These are phyloP conservation scores for Auxenochlorella protothecoides DNA, from an alignment of 139 green algal species.

Conservation along the genomic window DNA sequence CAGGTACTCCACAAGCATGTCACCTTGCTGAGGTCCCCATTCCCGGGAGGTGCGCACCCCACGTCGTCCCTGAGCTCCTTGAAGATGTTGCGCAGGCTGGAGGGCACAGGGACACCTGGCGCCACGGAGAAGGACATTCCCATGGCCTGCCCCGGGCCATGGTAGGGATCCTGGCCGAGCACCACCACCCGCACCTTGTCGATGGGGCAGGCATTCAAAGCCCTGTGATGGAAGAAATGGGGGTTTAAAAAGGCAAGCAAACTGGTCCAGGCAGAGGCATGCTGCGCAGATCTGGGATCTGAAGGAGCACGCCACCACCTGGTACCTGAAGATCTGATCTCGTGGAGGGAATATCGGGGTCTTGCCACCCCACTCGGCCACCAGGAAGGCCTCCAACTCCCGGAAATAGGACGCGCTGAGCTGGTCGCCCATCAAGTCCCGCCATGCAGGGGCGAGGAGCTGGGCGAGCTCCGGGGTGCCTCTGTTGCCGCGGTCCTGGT, in stretches of 20 bases:
- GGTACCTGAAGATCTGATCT: slow-evolving; percentile 61
- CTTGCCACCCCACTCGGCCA: slow-evolving; percentile 42
- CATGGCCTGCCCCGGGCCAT: slow-evolving; percentile 80
- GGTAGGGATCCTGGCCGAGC: slow-evolving; percentile 91
- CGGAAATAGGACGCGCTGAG: too few species aligned
- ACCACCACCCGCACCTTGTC: slow-evolving; percentile 70
- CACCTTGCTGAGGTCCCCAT: slow-evolving; percentile 65
- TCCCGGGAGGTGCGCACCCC: slow-evolving; percentile 30
- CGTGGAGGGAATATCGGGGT: slow-evolving; percentile 65
- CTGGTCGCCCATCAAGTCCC: too few species aligned
- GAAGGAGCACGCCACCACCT: too few species aligned
- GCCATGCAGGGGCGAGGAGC: too few species aligned
- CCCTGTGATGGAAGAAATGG: too few species aligned
- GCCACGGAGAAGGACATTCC: slow-evolving; percentile 92
- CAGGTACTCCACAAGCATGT: too few species aligned
- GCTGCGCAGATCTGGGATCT: too few species aligned
- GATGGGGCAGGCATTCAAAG: slow-evolving; percentile 47
- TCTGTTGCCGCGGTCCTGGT: too few species aligned
- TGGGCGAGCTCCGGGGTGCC: too few species aligned
- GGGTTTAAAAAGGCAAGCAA: too few species aligned
- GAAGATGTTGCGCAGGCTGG: slow-evolving; percentile 76
- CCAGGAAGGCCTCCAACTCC: slow-evolving; percentile 52
- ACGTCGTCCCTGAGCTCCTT: slow-evolving; percentile 69
- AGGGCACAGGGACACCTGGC: slow-evolving; percentile 38
- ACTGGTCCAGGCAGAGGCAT: too few species aligned